Evolutionary conservation across 306 rosid genomes (phyloP).

Genomic region (Vicia sativa): DNA sequence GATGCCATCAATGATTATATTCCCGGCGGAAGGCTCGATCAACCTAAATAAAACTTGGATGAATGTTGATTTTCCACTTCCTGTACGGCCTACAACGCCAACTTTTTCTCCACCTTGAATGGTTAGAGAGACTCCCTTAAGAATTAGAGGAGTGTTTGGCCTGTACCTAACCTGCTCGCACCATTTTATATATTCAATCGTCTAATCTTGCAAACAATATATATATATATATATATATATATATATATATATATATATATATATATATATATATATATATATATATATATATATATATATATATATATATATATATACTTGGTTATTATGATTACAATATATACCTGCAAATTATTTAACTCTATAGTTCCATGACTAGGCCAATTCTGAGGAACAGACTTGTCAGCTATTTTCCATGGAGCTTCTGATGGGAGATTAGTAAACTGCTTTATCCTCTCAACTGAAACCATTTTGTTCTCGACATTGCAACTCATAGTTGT

Average conservation of each 20-base stretch:
- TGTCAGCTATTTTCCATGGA: conserved; percentile 61
- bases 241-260: neutral
- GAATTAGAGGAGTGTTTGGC: conserved; percentile 75
- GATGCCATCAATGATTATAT: conserved; percentile 66
- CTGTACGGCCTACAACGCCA: conserved; percentile 93
- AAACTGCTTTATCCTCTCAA: conserved; percentile 81
- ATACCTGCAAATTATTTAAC: conserved; percentile 70
- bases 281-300: neutral
- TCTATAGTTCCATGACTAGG: conserved; percentile 68
- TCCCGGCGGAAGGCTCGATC: conserved; percentile 84
- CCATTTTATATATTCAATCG: neutral
- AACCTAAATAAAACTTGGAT: conserved; percentile 88
- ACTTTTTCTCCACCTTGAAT: conserved; percentile 84
- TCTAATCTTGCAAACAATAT: neutral
- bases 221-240: neutral
- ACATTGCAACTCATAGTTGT: conserved; percentile 60
- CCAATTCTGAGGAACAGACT: conserved; percentile 71
- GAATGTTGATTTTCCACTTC: conserved; percentile 86
- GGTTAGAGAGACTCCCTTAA: conserved; percentile 71
- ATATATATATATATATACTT: neutral
- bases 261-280: neutral
- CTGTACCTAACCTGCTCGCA: conserved; percentile 76
- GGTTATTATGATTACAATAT: conserved; percentile 26
- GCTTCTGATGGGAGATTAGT: conserved; percentile 77
- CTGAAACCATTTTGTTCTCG: conserved; percentile 89